Evolutionary conservation across 2,329 filamentous ascomycete species (phyloP).

Genomic region (Aschersonia sp.): DNA sequence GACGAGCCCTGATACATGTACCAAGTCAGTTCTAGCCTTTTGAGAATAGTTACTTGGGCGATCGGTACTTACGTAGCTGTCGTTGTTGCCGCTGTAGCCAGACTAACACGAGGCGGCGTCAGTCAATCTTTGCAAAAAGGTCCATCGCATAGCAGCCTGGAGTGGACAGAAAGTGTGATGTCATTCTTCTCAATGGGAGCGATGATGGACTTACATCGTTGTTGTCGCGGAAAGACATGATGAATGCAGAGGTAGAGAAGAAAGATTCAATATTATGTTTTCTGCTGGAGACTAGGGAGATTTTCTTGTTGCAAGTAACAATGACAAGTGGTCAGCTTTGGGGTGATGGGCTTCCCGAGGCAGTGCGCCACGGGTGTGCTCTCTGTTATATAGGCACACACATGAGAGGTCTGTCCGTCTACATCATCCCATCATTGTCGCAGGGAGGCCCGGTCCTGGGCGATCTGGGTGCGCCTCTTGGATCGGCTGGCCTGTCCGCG

Average conservation of each 20-base stretch:
- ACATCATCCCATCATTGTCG: neutral
- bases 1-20: constrained; percentile 5
- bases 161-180: no score
- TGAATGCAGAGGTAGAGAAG: neutral
- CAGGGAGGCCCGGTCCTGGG: neutral
- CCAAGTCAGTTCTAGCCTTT: neutral
- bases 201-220: constrained; percentile 14
- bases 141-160: no score
- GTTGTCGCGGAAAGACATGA: constrained; percentile 33
- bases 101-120: constrained; percentile 7
- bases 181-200: no score
- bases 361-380: no score
- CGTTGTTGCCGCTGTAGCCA: constrained; percentile 13
- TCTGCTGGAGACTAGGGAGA: no score
- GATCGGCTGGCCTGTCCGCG: neutral
- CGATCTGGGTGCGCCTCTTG: constrained; percentile 1
- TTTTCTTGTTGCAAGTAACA: no score
- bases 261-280: neutral
- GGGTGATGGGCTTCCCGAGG: no score
- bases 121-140: neutral
- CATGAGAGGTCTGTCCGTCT: no score
- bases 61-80: constrained; percentile 11
- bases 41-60: neutral
- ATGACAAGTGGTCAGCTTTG: no score
- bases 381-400: no score